Percentiles rank a stretch among this genome's conserved stretches.
Conservation (phyloP, 116 monocot genomes). For the Zostera marina region DNA sequence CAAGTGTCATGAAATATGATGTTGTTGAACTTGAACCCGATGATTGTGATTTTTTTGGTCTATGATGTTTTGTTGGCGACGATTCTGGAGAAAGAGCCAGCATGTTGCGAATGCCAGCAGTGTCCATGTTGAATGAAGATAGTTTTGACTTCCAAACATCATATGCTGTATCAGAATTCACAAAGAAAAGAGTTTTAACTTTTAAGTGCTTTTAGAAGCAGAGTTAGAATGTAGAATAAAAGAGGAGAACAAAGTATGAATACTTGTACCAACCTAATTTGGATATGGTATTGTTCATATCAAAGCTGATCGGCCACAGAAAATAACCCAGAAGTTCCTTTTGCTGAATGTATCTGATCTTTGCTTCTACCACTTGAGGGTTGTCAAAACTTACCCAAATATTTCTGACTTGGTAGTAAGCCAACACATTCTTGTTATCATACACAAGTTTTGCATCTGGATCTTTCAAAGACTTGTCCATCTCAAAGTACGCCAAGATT, state of each 20-base stretch:
- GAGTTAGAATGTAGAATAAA: background rate
- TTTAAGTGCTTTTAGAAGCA: too few relatives aligned
- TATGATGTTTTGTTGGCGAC: constrained; percentile 13
- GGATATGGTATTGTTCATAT: constrained; percentile 39
- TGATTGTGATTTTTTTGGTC: constrained; percentile 7
- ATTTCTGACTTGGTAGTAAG: constrained; percentile 35
- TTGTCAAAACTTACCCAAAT: constrained; percentile 72
- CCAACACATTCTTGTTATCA: constrained; percentile 24
- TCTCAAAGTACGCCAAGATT: constrained; percentile 61
- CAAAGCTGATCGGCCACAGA: constrained; percentile 64
- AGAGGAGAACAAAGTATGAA: background rate
- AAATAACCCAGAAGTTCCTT: constrained; percentile 53
- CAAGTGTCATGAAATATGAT: background rate
- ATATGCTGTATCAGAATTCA: constrained; percentile 24
- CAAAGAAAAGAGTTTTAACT: constrained; percentile 2
- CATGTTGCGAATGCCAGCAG: constrained; percentile 8
- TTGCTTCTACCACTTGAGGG: constrained; percentile 30
- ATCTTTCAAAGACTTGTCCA: constrained; percentile 23
- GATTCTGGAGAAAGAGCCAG: constrained; percentile 22
- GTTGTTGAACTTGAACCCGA: constrained; percentile 1
- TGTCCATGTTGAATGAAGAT: constrained; percentile 6
- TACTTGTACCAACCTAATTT: constrained; percentile 26
- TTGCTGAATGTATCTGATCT: constrained; percentile 32
- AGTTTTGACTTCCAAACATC: constrained; percentile 28
- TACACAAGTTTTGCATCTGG: constrained; percentile 14